Evolutionary conservation across 2,329 filamentous ascomycete genomes (phyloP), one percentile per base, ranked within the genome.

Genomic region (Plectosphaerella plurivora): DNA sequence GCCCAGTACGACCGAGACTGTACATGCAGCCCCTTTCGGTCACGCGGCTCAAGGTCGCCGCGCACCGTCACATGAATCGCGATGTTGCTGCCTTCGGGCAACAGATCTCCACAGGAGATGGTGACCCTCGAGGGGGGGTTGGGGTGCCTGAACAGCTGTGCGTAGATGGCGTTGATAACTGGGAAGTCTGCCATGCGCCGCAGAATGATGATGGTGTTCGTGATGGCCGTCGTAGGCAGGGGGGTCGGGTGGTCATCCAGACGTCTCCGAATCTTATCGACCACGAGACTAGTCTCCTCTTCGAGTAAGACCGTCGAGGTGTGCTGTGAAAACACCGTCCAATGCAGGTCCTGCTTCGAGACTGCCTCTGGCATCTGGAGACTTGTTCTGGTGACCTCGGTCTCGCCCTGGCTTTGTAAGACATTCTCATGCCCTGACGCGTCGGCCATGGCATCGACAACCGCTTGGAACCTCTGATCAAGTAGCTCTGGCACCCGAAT

Each of bases 1-100:
- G 94, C 94, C 94, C 94, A 99, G 75, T 97, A 97, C 11, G 91
- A 96, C 39, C 89, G 78, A 4, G 89, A 92, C 70, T 97, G 94
- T 6, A 99, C 92, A 67, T 99, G 94, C 1, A 97, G 78, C 0
- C 82, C 83, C 49, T 78, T 75, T 70, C 88, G 69, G 33, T 65
- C 61, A n/a, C 51, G 50, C 5, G 50, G 55, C 9, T 56, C 53
- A 20, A 67, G 55, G 2, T 55, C 55, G 1, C 63, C 56, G 22
- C 74, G 72, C 4, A 74, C 65, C 1, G 72, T 72, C 39, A 82
- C 65, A 58, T 78, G 75, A 56, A 93, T 79, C 15, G 89, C 70
- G 50, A 86, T 80, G 54, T 85, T 78, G 49, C 78, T 71, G 10
- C 75, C 77, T 0, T 64, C 46, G 0, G 88, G 88, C 8, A 97